These are phyloP conservation scores for Amanita rubescens DNA, from an alignment of 768 basidiomycete genomes.

Conservation along the genomic window DNA sequence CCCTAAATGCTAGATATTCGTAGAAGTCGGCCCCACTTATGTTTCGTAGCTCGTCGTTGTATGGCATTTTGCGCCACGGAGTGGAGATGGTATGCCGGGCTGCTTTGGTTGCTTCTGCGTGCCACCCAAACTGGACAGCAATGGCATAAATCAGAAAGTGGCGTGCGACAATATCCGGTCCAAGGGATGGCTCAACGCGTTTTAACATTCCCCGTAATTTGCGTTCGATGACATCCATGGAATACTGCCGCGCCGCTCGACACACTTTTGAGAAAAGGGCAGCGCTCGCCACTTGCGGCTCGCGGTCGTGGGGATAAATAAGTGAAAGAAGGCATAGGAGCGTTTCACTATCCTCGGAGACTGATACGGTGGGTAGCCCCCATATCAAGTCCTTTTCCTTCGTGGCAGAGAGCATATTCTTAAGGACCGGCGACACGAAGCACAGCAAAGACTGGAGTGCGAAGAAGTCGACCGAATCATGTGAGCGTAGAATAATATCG, in stretches of 20 bases:
- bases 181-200: neutral
- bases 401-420: slow-evolving; percentile 23
- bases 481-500: slow-evolving; percentile 20
- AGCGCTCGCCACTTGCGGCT: neutral
- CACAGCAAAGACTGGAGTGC: slow-evolving; percentile 20
- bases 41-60: neutral
- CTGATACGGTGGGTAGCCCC: slow-evolving; percentile 5
- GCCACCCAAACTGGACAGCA: neutral
- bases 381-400: neutral
- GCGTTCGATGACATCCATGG: neutral
- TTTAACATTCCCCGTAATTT: neutral
- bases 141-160: neutral
- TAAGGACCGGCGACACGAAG: slow-evolving; percentile 24
- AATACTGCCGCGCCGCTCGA: neutral
- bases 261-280: slow-evolving; percentile 1
- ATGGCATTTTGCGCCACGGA: neutral
- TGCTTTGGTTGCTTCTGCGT: neutral
- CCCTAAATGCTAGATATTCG: neutral
- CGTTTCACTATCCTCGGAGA: slow-evolving; percentile 10
- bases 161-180: neutral
- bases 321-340: slow-evolving; percentile 9
- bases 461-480: slow-evolving; percentile 25
- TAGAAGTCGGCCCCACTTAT: neutral
- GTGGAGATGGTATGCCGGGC: neutral
- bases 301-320: slow-evolving; percentile 2